Evolutionary conservation across 108 stramenopile genomes (phyloP).

Genomic region (Cyclostephanos tholiformis): DNA sequence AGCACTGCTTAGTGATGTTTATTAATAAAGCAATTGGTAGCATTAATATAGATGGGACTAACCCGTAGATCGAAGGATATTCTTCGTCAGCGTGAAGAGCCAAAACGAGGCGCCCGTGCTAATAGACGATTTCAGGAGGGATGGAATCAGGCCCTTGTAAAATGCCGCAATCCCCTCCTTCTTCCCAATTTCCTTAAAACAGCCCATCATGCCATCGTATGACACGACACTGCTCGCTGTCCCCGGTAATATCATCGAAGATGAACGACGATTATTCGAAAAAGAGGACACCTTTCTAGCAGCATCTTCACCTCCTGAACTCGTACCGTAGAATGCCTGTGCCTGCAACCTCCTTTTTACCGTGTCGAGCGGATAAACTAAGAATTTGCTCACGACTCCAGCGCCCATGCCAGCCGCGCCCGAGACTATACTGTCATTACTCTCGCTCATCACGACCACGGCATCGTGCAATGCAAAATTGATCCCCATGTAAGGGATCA

Average conservation of each 20-base stretch:
- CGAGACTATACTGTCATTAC: conserved; percentile 37
- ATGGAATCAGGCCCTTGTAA: conserved; percentile 75
- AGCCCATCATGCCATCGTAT: conserved; percentile 78
- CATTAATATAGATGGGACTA: conserved; percentile 23
- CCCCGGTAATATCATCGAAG: conserved; percentile 12
- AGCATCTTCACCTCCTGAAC: not conserved
- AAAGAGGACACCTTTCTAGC: not conserved
- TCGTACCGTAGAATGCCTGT: conserved; percentile 73
- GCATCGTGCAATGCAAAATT: conserved; percentile 91
- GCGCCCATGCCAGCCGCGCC: conserved; percentile 80
- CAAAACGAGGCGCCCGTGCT: conserved; percentile 65
- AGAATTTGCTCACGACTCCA: conserved; percentile 85
- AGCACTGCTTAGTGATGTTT: too few relatives aligned
- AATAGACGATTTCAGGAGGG: conserved; percentile 61
- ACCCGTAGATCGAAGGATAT: conserved; percentile 27
- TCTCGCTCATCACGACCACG: conserved; percentile 50
- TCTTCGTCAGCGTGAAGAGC: conserved; percentile 54
- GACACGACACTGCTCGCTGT: conserved; percentile 20
- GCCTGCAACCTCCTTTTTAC: conserved; percentile 94
- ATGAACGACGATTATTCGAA: conserved; percentile 5
- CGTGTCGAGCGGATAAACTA: conserved; percentile 95
- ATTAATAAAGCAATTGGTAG: not conserved
- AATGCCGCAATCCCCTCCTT: conserved; percentile 70
- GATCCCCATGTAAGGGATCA: conserved; percentile 94
- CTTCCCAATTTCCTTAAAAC: conserved; percentile 57